phyloP scores from a whole-genome alignment of 2,329 filamentous ascomycete species.

The Cyphellophora attinorum region DNA sequence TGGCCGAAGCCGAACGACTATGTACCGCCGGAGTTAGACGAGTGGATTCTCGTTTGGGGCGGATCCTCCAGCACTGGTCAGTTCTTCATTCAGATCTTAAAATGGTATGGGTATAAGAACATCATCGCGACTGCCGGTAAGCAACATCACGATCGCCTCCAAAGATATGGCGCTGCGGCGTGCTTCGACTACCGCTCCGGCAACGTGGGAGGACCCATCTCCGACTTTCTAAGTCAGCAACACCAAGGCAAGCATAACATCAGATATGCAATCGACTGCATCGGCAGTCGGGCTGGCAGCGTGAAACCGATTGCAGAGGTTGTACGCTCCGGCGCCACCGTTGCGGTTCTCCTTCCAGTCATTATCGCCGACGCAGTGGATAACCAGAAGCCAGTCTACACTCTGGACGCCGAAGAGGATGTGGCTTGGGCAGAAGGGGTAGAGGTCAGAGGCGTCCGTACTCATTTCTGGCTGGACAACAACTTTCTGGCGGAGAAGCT shows the following conservation, averaged over 20 bases:
- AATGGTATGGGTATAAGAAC: conserved; percentile 24
- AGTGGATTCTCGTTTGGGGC: conserved; percentile 26
- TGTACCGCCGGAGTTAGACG: conserved; percentile 24
- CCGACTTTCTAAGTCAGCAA: conserved; percentile 14
- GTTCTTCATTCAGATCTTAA: conserved; percentile 25
- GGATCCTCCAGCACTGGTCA: conserved; percentile 27
- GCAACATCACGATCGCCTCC: conserved; percentile 22
- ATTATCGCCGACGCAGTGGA: conserved; percentile 45
- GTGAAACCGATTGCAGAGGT: conserved; percentile 42
- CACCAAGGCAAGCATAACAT: conserved; percentile 17
- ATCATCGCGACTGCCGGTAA: conserved; percentile 25
- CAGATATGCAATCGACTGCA: conserved; percentile 46
- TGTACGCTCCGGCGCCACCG: conserved; percentile 36
- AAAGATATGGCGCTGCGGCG: conserved; percentile 20
- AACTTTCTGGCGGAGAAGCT: conserved; percentile 45
- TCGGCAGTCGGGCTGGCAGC: conserved; percentile 40
- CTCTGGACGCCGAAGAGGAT: conserved; percentile 40
- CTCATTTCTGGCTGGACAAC: conserved; percentile 46
- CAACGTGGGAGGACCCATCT: conserved; percentile 14
- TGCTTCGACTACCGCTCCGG: conserved; percentile 23
- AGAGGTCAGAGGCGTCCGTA: conserved; percentile 43
- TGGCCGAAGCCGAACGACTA: conserved; percentile 45
- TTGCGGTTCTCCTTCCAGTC: conserved; percentile 52
- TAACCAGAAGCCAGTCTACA: conserved; percentile 39
- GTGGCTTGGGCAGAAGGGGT: conserved; percentile 46